Base-by-base conservation (phyloP, 768 basidiomycete species). In the Gloeophyllum trabeum region DNA sequence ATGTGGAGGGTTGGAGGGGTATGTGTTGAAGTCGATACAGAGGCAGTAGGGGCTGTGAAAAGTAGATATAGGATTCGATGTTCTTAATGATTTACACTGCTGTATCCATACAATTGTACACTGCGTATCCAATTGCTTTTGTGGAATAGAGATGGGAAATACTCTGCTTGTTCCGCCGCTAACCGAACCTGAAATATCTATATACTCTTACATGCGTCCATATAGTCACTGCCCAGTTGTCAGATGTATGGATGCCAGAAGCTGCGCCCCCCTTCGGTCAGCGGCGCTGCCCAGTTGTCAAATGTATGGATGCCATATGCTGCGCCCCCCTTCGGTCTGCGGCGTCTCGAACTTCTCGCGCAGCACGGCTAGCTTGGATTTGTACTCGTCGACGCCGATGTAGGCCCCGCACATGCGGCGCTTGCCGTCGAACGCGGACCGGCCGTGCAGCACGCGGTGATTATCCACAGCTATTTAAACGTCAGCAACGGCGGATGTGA, bases 331-430 rank as follows among this genome's bases (percentile, higher is more conserved):
- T 4, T 10, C 28, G 16, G 28, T 32, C 16, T 10, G 10, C 6
- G 65, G 56, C 3, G 62, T 61, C 28, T 7, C 7, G 46, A 78
- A 84, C 46, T 66, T 70, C 58, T 86, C 82, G 24, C 55, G 61
- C 5, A 88, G 64, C 10, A 84, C 80, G 2, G 73, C 69, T 7
- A 94, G 64, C 49, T 81, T 81, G 0, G 90, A 92, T 28, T 72
- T 70, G 57, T 81, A 97, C 56, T 99, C 96, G 57, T 99, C 94
- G 10, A 75, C 66, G 0, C 88, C 87, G 44, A 97, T 75, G 57
- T 99, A 99, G 0, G 94, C 96, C 2, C 94, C 94, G 54, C 94
- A 97, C 79, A 99, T 89, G 1, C 87, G 74, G 3, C 94, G 76
- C 58, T 76, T 76, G 7, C 94, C 94, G 10, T 75, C 71, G 55